Conservation (phyloP, 1,284 basidiomycete genomes). For the Lignosus rhinocerotis region DNA sequence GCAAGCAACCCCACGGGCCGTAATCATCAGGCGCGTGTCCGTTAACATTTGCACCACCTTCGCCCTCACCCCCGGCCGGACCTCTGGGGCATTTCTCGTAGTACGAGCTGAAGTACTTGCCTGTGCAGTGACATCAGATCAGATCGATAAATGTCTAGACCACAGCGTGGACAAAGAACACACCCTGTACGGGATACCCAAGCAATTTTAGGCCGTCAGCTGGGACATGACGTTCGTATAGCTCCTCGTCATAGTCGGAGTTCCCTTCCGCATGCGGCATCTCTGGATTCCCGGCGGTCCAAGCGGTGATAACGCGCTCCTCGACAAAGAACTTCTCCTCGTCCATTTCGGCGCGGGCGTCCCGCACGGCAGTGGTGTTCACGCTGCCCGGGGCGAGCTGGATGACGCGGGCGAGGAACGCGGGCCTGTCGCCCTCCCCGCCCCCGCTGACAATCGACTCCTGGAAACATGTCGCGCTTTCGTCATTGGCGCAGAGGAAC, state of each 20-base stretch:
- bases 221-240: slow-evolving; percentile 7
- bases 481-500: slow-evolving; percentile 6
- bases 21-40: not conserved
- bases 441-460: not conserved
- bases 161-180: not conserved
- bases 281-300: slow-evolving; percentile 8
- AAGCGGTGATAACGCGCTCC: slow-evolving; percentile 3
- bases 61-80: not conserved
- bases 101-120: slow-evolving; percentile 4
- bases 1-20: slow-evolving; percentile 7
- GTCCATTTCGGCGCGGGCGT: not conserved
- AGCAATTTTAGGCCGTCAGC: slow-evolving; percentile 13
- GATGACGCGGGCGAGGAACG: slow-evolving; percentile 6
- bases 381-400: not conserved
- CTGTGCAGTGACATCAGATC: not conserved
- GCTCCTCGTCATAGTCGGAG: not conserved
- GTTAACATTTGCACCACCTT: not conserved
- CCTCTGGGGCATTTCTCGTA: not conserved
- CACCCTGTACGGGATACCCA: slow-evolving; percentile 8
- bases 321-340: slow-evolving; percentile 7
- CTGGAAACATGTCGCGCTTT: not conserved
- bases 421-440: not conserved
- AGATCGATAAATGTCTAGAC: not conserved
- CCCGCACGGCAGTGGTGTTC: not conserved
- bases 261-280: not conserved